Percentiles rank a stretch among this genome's conserved stretches.
These are phyloP conservation scores for Salicornia ramosissima DNA, from an alignment of 148 eudicot species.

Conservation along the genomic window DNA sequence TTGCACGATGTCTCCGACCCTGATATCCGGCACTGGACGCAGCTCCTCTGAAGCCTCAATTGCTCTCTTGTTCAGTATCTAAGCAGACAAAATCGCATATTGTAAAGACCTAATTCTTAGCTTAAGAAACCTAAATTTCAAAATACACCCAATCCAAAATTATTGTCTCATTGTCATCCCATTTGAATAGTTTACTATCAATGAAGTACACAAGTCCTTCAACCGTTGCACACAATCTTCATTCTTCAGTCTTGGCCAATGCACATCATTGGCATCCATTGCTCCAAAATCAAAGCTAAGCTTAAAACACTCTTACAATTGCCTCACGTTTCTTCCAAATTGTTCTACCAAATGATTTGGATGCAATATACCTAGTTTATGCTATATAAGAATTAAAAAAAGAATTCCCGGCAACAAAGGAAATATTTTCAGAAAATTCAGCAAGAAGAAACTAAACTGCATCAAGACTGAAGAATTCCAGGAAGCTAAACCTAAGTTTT, in stretches of 20 bases:
- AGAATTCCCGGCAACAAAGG: no score
- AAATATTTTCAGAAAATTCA: no score
- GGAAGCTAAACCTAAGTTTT: no score
- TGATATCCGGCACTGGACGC: conserved; percentile 69
- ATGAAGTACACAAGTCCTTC: conserved; percentile 9
- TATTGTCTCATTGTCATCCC: not conserved
- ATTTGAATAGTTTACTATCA: not conserved
- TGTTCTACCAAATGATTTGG: not conserved
- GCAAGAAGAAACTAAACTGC: no score
- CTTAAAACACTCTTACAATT: no score
- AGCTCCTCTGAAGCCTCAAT: conserved; percentile 53
- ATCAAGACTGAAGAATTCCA: no score
- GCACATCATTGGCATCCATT: not conserved
- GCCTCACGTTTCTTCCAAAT: not conserved
- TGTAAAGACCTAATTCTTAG: no score
- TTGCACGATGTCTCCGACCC: conserved; percentile 81
- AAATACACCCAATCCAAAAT: no score
- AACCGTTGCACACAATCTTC: not conserved
- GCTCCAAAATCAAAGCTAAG: no score
- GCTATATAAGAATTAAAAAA: no score
- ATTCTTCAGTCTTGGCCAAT: not conserved
- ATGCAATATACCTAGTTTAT: no score
- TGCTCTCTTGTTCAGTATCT: conserved; percentile 88
- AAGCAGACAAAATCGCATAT: conserved; percentile 2
- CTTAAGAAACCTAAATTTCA: no score